These are phyloP conservation scores for Cronartium quercuum DNA, from an alignment of 1,284 basidiomycete genomes.

Conservation along the genomic window DNA sequence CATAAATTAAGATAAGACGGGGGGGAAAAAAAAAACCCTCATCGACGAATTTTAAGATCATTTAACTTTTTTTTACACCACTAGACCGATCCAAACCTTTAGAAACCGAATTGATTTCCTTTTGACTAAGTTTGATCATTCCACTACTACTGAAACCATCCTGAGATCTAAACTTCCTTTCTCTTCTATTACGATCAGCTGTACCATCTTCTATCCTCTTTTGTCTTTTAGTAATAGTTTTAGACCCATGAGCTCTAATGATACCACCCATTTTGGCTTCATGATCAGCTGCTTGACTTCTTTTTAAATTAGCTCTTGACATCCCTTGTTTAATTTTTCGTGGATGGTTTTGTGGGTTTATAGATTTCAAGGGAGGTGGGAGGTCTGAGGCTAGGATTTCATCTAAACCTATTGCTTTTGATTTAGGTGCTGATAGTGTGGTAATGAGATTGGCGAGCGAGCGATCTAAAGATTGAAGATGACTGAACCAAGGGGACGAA, in stretches of 20 bases:
- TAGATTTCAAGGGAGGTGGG: neutral
- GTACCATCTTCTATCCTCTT: slow-evolving; percentile 15
- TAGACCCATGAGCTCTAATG: slow-evolving; percentile 5
- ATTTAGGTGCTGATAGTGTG: slow-evolving; percentile 3
- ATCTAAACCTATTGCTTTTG: neutral
- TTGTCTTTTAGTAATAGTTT: slow-evolving; percentile 19
- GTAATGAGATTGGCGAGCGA: slow-evolving; percentile 20
- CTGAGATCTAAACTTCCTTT: neutral
- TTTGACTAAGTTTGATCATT: neutral
- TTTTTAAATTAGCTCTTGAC: neutral
- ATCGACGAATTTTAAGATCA: too few species aligned
- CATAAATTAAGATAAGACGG: too few species aligned
- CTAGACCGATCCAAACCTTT: neutral
- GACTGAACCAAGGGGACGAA: neutral
- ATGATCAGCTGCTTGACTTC: slow-evolving; percentile 18
- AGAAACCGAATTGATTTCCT: slow-evolving; percentile 6
- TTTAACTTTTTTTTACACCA: too few species aligned
- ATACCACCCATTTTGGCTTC: slow-evolving; percentile 2
- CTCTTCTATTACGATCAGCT: neutral
- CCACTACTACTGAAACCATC: neutral
- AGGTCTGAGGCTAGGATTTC: neutral
- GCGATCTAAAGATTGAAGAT: slow-evolving; percentile 10
- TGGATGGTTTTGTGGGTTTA: slow-evolving; percentile 13
- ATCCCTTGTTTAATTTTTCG: neutral
- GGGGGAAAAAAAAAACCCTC: too few species aligned